A percentile compares a stretch with the other conserved stretches of the same genome.
Conservation (phyloP, 2,329 filamentous ascomycete species). For the Fusarium nurragi region DNA sequence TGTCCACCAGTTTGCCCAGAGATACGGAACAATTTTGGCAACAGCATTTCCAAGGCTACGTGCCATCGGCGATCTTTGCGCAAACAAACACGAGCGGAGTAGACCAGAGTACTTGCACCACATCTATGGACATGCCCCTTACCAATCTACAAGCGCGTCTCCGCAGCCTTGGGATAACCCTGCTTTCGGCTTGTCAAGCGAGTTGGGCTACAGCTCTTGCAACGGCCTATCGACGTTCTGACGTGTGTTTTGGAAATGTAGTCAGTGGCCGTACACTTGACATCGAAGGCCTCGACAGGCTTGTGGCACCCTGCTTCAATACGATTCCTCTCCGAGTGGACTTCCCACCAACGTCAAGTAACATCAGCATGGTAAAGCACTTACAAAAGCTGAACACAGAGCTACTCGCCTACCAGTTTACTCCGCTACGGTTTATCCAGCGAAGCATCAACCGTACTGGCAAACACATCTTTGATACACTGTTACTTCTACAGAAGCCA, state of each 20-base stretch:
- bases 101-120: constrained; percentile 45
- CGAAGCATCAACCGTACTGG: constrained; percentile 54
- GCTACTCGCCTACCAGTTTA: constrained; percentile 75
- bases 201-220: constrained; percentile 75
- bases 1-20: constrained; percentile 60
- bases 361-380: constrained; percentile 65
- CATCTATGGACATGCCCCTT: constrained; percentile 51
- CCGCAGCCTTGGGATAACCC: constrained; percentile 65
- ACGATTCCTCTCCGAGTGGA: constrained; percentile 77
- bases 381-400: constrained; percentile 71
- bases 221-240: constrained; percentile 62
- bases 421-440: constrained; percentile 77
- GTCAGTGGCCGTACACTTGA: constrained; percentile 78
- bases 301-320: constrained; percentile 94
- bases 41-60: constrained; percentile 62
- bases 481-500: constrained; percentile 80
- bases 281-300: constrained; percentile 71
- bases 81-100: constrained; percentile 34
- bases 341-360: constrained; percentile 58
- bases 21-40: constrained; percentile 74
- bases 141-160: constrained; percentile 58
- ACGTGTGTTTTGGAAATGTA: constrained; percentile 89
- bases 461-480: constrained; percentile 76
- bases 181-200: constrained; percentile 75
- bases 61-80: constrained; percentile 44